A percentile compares a stretch with the other conserved stretches of the same genome.
Conservation (phyloP, 805 yeast genomes). For the Lipomyces oligophaga region DNA sequence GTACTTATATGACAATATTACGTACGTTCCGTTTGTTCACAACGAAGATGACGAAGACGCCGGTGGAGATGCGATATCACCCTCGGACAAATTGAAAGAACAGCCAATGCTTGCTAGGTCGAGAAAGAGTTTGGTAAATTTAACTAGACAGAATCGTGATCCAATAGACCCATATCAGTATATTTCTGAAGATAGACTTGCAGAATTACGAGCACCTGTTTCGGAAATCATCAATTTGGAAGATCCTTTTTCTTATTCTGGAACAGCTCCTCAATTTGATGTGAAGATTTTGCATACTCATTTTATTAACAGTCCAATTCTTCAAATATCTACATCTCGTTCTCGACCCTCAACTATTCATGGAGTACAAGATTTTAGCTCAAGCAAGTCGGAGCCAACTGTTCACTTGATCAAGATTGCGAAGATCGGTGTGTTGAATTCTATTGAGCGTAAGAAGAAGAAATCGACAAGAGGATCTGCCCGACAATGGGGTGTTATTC, state of each 20-base stretch:
- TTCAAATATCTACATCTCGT: conserved; percentile 40
- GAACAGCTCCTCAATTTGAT: conserved; percentile 29
- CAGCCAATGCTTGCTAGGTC: conserved; percentile 14
- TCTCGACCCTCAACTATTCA: conserved; percentile 33
- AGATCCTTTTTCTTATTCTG: conserved; percentile 34
- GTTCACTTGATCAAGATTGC: conserved; percentile 36
- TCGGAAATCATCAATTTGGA: conserved; percentile 29
- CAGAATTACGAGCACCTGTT: conserved; percentile 37
- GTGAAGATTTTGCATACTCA: conserved; percentile 32
- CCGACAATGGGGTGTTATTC: conserved; percentile 44
- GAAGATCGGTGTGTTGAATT: conserved; percentile 39
- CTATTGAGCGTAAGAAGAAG: conserved; percentile 38
- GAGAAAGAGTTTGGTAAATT: conserved; percentile 40
- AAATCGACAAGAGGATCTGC: conserved; percentile 34
- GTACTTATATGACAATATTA: conserved; percentile 66
- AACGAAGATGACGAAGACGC: conserved; percentile 38
- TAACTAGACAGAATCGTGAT: conserved; percentile 32
- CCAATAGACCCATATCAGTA: conserved; percentile 40
- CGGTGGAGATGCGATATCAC: too few species aligned
- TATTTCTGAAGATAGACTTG: conserved; percentile 34
- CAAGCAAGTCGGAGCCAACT: not conserved
- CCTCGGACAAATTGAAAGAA: too few species aligned
- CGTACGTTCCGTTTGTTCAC: conserved; percentile 53
- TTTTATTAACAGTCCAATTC: conserved; percentile 35
- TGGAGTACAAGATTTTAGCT: not conserved